These are phyloP conservation scores for Quercus aquifolioides DNA, from an alignment of 306 rosid species.

Conservation along the genomic window DNA sequence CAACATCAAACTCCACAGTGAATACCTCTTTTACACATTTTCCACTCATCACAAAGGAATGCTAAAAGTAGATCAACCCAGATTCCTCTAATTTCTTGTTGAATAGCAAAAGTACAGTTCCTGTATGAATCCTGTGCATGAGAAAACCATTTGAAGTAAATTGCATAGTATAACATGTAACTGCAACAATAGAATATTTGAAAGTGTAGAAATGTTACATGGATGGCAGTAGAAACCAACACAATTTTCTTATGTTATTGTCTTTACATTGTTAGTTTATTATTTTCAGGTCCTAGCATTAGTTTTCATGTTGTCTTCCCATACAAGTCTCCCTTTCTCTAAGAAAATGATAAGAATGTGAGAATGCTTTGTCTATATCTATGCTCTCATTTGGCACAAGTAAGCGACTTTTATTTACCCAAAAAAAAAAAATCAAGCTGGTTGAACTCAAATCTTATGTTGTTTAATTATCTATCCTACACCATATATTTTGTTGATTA, in stretches of 20 bases:
- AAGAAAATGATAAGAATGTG: neutral
- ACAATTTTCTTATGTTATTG: neutral
- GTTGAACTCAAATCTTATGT: too few relatives aligned
- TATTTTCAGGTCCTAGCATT: neutral
- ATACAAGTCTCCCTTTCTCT: neutral
- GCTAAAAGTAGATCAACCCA: slow-evolving; percentile 80
- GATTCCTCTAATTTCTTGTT: slow-evolving; percentile 65
- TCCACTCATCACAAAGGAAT: slow-evolving; percentile 78
- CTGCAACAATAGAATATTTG: neutral
- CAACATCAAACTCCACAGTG: slow-evolving; percentile 14
- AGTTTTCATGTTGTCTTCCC: neutral
- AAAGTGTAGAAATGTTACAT: neutral
- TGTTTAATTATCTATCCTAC: too few relatives aligned
- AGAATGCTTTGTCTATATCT: neutral
- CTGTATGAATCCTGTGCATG: slow-evolving; percentile 64
- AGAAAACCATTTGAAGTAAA: slow-evolving; percentile 7
- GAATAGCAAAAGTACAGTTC: slow-evolving; percentile 53
- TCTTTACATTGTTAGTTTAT: neutral
- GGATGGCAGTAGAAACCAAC: neutral
- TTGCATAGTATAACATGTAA: neutral
- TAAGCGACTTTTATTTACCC: too few relatives aligned
- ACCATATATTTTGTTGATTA: too few relatives aligned
- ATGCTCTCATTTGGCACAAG: neutral
- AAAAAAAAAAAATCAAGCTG: too few relatives aligned
- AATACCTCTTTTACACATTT: slow-evolving; percentile 85